These are phyloP conservation scores for Russula olivacea DNA, from an alignment of 768 basidiomycete species.

Conservation along the genomic window DNA sequence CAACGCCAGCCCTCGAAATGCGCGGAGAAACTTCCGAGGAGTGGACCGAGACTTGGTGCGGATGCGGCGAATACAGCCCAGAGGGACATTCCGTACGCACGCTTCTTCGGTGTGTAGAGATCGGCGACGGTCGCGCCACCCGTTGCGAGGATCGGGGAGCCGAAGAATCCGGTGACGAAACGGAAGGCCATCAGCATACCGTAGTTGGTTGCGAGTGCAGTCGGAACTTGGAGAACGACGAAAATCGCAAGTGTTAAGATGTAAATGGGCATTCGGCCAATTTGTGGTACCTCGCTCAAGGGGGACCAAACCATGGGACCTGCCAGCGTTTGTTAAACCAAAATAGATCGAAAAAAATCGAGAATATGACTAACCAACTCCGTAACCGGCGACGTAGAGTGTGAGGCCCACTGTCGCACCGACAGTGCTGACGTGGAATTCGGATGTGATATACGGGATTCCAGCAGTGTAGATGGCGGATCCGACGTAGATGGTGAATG, in stretches of 20 bases:
- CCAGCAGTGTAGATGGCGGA: slow-evolving; percentile 34
- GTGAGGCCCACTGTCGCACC: slow-evolving; percentile 32
- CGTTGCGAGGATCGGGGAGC: slow-evolving; percentile 34
- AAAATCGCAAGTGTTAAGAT: slow-evolving; percentile 32
- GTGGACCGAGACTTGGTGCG: slow-evolving; percentile 33
- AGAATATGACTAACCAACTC: slow-evolving; percentile 22
- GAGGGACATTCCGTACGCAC: slow-evolving; percentile 29
- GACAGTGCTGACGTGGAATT: slow-evolving; percentile 31
- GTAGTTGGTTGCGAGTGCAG: slow-evolving; percentile 32
- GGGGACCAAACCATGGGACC: slow-evolving; percentile 33
- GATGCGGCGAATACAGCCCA: slow-evolving; percentile 30
- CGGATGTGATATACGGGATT: slow-evolving; percentile 28
- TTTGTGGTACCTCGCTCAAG: slow-evolving; percentile 32
- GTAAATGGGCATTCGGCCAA: slow-evolving; percentile 34
- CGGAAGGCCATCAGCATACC: slow-evolving; percentile 33
- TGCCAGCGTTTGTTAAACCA: not conserved
- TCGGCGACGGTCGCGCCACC: slow-evolving; percentile 31
- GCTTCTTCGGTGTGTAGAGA: slow-evolving; percentile 26
- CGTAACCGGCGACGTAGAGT: slow-evolving; percentile 29
- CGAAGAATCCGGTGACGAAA: slow-evolving; percentile 34
- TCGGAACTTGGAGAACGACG: slow-evolving; percentile 34
- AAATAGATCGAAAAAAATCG: too few species aligned
- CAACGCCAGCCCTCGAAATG: slow-evolving; percentile 33
- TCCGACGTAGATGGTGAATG: slow-evolving; percentile 35
- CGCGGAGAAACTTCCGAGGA: slow-evolving; percentile 34